Conservation (phyloP, 306 rosid genomes). For the Corylus avellana region DNA sequence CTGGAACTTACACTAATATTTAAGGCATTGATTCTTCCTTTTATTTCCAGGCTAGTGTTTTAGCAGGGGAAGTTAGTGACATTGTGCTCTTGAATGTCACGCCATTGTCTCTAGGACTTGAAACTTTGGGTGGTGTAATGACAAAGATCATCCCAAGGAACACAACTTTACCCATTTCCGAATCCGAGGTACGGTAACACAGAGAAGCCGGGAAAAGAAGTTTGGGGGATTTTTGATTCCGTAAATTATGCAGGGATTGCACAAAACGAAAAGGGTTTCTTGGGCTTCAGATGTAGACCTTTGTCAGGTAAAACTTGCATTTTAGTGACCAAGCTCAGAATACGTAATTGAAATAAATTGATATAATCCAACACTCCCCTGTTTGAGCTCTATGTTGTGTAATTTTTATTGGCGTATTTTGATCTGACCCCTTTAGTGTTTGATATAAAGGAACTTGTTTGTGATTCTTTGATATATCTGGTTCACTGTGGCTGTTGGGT, state of each 20-base stretch:
- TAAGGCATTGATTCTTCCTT: not conserved
- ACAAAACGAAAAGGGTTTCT: conserved; percentile 70
- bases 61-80: conserved; percentile 90
- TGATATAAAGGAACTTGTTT: not conserved
- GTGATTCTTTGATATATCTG: not conserved
- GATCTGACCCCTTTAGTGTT: not conserved
- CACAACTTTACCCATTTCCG: conserved; percentile 93
- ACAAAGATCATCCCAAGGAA: conserved; percentile 92
- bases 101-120: conserved; percentile 81
- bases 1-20: not conserved
- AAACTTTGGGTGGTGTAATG: conserved; percentile 93
- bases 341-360: not conserved
- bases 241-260: conserved; percentile 72
- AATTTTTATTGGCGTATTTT: not conserved
- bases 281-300: conserved; percentile 89
- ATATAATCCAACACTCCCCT: conserved; percentile 20
- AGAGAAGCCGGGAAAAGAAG: conserved; percentile 29
- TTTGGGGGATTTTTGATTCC: conserved; percentile 18
- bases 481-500: not conserved
- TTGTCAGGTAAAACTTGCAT: conserved; percentile 76
- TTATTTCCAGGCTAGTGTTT: conserved; percentile 72
- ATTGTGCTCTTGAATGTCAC: conserved; percentile 86
- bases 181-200: conserved; percentile 60
- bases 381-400: conserved; percentile 4
- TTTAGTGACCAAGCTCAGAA: conserved; percentile 29